Evolutionary conservation across 179 eudicot species (phyloP).

Genomic region (Camellia oleifera): DNA sequence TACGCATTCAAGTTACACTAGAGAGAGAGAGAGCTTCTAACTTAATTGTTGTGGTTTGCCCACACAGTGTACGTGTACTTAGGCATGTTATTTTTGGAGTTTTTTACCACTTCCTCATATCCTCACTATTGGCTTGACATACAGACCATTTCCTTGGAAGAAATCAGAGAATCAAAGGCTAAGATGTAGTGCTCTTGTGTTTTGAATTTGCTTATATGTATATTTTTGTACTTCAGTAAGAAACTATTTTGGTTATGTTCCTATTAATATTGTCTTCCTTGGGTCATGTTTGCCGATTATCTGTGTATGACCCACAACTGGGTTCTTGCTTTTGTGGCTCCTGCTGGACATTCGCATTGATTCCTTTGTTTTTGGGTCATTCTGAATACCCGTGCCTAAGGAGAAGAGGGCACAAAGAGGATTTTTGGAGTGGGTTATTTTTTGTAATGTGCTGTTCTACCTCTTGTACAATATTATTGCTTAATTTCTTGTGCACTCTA

Average conservation of each 20-base stretch:
- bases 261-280: background rate
- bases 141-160: slow-evolving; percentile 76
- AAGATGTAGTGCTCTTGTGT: slow-evolving; percentile 41
- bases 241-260: slow-evolving; percentile 12
- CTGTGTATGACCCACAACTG: background rate
- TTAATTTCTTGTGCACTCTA: too few relatives aligned
- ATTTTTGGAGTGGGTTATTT: too few relatives aligned
- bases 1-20: background rate
- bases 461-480: too few relatives aligned
- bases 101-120: background rate
- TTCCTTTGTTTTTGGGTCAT: background rate
- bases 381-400: background rate
- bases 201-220: slow-evolving; percentile 8
- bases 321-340: background rate
- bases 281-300: background rate
- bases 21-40: background rate
- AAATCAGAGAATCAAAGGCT: slow-evolving; percentile 72
- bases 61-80: background rate
- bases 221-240: slow-evolving; percentile 15
- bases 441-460: too few relatives aligned
- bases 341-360: background rate
- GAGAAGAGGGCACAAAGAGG: too few relatives aligned
- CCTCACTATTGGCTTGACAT: slow-evolving; percentile 14
- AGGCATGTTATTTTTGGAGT: background rate
- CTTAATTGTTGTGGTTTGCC: background rate